Evolutionary conservation across 208 protist genomes (phyloP).

Genomic region (Trypanosomatidae sp.): DNA sequence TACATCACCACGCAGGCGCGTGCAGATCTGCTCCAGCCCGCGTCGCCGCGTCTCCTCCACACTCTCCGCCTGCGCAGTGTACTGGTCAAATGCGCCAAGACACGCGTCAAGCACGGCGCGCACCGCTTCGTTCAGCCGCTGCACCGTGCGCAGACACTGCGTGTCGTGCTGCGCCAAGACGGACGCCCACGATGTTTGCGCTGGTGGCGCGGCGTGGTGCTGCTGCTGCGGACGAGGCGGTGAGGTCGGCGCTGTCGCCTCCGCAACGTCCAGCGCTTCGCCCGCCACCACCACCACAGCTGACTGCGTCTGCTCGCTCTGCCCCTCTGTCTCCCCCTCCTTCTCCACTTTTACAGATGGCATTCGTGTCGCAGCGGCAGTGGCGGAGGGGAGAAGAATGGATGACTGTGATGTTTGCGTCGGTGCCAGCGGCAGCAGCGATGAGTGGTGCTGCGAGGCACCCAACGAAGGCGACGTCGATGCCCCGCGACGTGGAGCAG

Average conservation of each 20-base stretch:
- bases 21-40: constrained; percentile 17
- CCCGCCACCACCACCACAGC: too few relatives aligned
- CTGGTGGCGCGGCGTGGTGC: background rate
- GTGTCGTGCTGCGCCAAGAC: constrained; percentile 32
- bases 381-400: too few relatives aligned
- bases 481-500: too few relatives aligned
- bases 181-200: constrained; percentile 6
- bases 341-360: too few relatives aligned
- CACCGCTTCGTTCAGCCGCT: constrained; percentile 29
- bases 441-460: too few relatives aligned
- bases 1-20: constrained; percentile 26
- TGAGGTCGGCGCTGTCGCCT: constrained; percentile 1
- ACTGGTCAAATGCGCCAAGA: constrained; percentile 7
- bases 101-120: constrained; percentile 27
- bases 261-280: background rate
- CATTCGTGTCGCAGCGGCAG: too few relatives aligned
- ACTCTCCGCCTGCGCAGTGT: constrained; percentile 5
- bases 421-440: too few relatives aligned
- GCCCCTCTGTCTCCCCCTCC: too few relatives aligned
- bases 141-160: constrained; percentile 34
- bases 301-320: too few relatives aligned
- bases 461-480: too few relatives aligned
- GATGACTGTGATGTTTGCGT: too few relatives aligned
- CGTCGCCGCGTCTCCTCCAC: constrained; percentile 13
- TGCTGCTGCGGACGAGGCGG: background rate